A percentile compares a stretch with the other conserved stretches of the same genome.
phyloP scores from a whole-genome alignment of 2,329 filamentous ascomycete species.

The Epichloe festucae region DNA sequence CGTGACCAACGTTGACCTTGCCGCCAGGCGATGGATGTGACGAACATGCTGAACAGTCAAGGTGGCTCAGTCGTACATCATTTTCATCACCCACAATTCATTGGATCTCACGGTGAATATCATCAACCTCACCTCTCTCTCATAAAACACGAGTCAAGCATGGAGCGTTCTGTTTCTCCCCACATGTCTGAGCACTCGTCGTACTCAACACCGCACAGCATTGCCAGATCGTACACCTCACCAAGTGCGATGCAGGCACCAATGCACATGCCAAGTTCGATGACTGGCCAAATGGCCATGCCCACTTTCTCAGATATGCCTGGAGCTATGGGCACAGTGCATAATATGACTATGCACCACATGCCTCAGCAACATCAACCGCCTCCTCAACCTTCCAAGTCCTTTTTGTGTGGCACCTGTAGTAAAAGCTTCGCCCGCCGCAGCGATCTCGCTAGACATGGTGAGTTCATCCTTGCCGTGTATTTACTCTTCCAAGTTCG shows the following conservation, averaged over 20 bases:
- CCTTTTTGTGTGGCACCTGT: constrained; percentile 82
- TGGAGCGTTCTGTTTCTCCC: constrained; percentile 44
- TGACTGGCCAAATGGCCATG: constrained; percentile 29
- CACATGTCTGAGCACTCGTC: constrained; percentile 48
- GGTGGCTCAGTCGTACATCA: constrained; percentile 21
- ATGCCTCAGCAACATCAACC: constrained; percentile 21
- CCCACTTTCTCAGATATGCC: constrained; percentile 25
- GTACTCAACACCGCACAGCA: constrained; percentile 36
- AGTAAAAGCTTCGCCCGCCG: constrained; percentile 83
- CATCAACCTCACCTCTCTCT: constrained; percentile 18
- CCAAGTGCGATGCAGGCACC: constrained; percentile 38
- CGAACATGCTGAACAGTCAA: constrained; percentile 39
- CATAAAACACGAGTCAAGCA: constrained; percentile 24
- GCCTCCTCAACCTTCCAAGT: constrained; percentile 38
- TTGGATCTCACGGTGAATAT: constrained; percentile 19
- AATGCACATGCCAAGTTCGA: constrained; percentile 32
- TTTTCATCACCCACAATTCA: constrained; percentile 14
- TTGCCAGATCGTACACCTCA: constrained; percentile 39
- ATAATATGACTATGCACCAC: constrained; percentile 26
- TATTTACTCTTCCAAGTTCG: no score
- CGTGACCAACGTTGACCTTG: constrained; percentile 31
- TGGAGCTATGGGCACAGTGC: constrained; percentile 20
- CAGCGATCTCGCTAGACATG: constrained; percentile 88
- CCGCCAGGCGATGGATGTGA: constrained; percentile 39
- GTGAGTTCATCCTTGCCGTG: constrained; percentile 39